Conservation (phyloP, 1,139 yeast species). For the Yamadazyma trypodendri region DNA sequence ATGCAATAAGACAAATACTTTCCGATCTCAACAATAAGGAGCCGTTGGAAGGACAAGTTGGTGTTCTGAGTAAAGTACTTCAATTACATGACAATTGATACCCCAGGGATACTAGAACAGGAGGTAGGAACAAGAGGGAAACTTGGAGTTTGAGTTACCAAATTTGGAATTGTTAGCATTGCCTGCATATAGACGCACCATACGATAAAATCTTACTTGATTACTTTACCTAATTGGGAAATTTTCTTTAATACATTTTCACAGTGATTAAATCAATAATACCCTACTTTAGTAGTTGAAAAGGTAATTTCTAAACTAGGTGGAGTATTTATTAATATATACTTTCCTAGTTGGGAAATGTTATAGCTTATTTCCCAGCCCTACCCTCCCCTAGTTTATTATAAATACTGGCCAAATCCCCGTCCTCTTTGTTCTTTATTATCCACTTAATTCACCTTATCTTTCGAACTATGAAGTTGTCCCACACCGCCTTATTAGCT, state of each 20-base stretch:
- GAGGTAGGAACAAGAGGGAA: too few relatives aligned
- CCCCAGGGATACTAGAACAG: too few relatives aligned
- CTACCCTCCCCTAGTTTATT: neutral
- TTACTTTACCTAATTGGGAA: conserved; percentile 16
- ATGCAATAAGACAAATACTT: too few relatives aligned
- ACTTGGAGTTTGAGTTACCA: conserved; percentile 10
- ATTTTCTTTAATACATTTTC: conserved; percentile 6
- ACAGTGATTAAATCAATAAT: conserved; percentile 10
- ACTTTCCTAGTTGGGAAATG: conserved; percentile 11
- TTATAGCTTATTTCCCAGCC: too few relatives aligned
- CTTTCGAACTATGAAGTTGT: conserved; percentile 34
- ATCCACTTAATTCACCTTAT: neutral
- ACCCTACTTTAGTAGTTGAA: conserved; percentile 3
- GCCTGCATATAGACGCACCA: neutral
- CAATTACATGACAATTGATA: too few relatives aligned
- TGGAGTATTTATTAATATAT: conserved; percentile 7
- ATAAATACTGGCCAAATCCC: conserved; percentile 6
- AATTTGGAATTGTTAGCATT: conserved; percentile 12
- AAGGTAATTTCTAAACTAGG: too few relatives aligned
- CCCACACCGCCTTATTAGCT: conserved; percentile 43
- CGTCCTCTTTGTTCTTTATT: neutral
- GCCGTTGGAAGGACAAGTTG: too few relatives aligned
- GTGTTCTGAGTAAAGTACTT: too few relatives aligned
- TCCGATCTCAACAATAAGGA: too few relatives aligned
- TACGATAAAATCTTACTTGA: conserved; percentile 5